A percentile compares a stretch with the other conserved stretches of the same genome.
Evolutionary conservation across 192 early-diverging fungal species (phyloP).

Genomic region (Entomortierella lignicola): DNA sequence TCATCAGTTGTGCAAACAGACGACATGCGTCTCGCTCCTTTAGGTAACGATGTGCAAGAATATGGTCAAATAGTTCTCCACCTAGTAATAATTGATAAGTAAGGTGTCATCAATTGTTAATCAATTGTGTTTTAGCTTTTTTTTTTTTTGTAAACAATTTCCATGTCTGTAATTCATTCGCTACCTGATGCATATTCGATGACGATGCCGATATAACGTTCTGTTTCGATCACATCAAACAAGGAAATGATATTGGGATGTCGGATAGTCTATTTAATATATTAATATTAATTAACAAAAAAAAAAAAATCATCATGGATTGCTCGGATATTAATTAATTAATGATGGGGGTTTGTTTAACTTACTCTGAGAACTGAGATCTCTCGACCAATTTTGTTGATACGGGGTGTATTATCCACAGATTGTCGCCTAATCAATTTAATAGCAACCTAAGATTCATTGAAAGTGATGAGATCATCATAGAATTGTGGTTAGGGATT

Average conservation of each 20-base stretch:
- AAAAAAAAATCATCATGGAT: conserved; percentile 2
- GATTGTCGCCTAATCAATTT: conserved; percentile 96
- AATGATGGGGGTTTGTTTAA: too few species aligned
- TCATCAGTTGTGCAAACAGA: conserved; percentile 93
- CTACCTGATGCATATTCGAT: conserved; percentile 94
- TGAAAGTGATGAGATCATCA: background rate
- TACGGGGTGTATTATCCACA: conserved; percentile 83
- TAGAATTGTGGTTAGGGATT: background rate
- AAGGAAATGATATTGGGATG: conserved; percentile 94
- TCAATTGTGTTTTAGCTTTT: too few species aligned
- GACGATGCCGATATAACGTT: conserved; percentile 96
- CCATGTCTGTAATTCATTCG: conserved; percentile 3
- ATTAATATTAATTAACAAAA: background rate
- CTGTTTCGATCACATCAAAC: conserved; percentile 96
- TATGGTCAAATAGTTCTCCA: conserved; percentile 98
- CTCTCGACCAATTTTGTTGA: conserved; percentile 94
- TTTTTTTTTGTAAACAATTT: background rate
- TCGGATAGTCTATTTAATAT: conserved; percentile 74
- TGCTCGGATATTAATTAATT: too few species aligned
- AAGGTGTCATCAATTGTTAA: background rate
- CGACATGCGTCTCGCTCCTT: conserved; percentile 92
- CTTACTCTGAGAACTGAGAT: conserved; percentile 93
- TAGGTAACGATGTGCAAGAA: conserved; percentile 94
- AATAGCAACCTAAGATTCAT: conserved; percentile 81
- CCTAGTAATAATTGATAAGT: conserved; percentile 56